Conservation (phyloP, 176 grass and related monocot genomes). For the Ampelocalamus luodianensis region DNA sequence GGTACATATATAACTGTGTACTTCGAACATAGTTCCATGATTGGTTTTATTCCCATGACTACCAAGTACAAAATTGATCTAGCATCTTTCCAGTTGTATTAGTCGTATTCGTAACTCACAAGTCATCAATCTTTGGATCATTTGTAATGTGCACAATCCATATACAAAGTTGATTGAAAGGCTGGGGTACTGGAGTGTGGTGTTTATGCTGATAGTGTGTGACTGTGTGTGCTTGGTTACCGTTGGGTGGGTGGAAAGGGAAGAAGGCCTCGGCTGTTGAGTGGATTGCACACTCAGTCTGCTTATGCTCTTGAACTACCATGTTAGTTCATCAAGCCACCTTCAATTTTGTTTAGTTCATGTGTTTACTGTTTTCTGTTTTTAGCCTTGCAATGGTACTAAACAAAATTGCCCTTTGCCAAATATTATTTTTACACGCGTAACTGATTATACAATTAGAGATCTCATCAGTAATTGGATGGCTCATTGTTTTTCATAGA, state of each 20-base stretch:
- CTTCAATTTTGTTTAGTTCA: background rate
- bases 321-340: background rate
- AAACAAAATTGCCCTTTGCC: background rate
- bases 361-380: background rate
- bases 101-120: background rate
- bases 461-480: background rate
- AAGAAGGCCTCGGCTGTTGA: background rate
- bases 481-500: background rate
- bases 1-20: background rate
- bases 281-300: background rate
- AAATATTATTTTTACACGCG: background rate
- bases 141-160: background rate
- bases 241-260: background rate
- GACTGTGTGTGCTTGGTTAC: background rate
- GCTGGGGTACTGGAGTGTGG: background rate
- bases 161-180: background rate
- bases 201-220: background rate
- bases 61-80: background rate
- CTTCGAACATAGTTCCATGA: background rate
- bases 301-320: background rate
- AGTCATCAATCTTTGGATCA: background rate
- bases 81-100: background rate
- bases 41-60: background rate
- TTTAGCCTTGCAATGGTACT: background rate
- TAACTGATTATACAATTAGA: background rate